phyloP scores from a whole-genome alignment of 495 filamentous ascomycete species.

The Penicillium coffeae region DNA sequence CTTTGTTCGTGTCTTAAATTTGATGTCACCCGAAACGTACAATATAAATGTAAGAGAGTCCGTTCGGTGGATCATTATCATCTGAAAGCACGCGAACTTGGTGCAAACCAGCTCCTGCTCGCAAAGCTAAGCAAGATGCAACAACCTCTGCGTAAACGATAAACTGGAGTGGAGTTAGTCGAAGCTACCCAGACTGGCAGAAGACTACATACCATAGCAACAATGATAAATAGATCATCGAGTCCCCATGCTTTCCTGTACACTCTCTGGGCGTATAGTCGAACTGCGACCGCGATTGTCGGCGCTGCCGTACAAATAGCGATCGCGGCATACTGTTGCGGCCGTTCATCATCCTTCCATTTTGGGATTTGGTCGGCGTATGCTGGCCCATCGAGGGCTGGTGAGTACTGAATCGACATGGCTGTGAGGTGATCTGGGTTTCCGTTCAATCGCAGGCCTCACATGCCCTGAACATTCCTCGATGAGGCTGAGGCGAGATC shows the following conservation, averaged over 20 bases:
- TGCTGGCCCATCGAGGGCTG: not conserved
- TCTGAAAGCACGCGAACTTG: conserved; percentile 3
- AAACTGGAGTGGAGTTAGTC: not conserved
- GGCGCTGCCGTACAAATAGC: not conserved
- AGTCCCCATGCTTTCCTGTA: conserved; percentile 1
- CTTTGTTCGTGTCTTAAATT: too few relatives aligned
- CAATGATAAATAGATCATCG: not conserved
- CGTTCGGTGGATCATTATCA: not conserved
- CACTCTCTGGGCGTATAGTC: not conserved
- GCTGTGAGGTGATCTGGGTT: not conserved
- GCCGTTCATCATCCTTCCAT: not conserved
- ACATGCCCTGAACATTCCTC: not conserved
- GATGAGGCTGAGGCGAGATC: not conserved
- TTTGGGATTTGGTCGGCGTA: not conserved
- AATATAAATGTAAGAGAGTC: conserved; percentile 1
- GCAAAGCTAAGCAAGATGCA: not conserved
- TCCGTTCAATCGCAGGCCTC: not conserved
- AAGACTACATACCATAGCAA: conserved; percentile 1
- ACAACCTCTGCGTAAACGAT: not conserved
- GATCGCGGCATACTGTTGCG: conserved; percentile 2
- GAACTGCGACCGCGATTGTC: not conserved
- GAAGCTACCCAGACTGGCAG: too few relatives aligned
- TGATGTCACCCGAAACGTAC: not conserved
- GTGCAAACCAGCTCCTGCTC: conserved; percentile 1
- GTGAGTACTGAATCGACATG: not conserved